Evolutionary conservation across 441 rosid genomes (phyloP), one percentile per base, ranked within the genome.

Genomic region (Adansonia madagascariensis): DNA sequence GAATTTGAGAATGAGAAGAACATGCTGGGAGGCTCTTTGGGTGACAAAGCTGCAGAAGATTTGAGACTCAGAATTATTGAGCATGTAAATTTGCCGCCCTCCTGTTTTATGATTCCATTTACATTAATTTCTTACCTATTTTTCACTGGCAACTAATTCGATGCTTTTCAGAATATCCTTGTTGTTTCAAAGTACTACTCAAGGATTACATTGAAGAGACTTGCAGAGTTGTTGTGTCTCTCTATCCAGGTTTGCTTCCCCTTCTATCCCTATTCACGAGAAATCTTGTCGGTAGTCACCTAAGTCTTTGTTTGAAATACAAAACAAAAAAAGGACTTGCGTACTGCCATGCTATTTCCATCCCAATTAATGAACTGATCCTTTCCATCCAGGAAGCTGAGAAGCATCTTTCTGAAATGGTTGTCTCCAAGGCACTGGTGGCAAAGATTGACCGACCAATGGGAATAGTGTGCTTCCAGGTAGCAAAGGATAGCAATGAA

Each of bases 351-450:
- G 68, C 61, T 8, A 10, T 59, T 24, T 22, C 14, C 27, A 24
- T 63, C 52, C 11, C 31, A 39, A 74, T 74, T 61, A 64, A 15
- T 74, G 41, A 1, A 39, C 14, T 35, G 11, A n/a, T 53, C 22
- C 8, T 27, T 50, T 67, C 49, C 63, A 49, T 78, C 27, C 84
- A 94, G 99, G 99, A 97, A 86, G 93, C 99, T 18, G 99, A 97
- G 92, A 97, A 92, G 91, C 92, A 94, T 87, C 93, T 97, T 12
- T 97, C 99, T 0, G 99, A 97, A 55, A 97, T 97, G 99, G 99
- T 93, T 1, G 99, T 97, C 67, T 94, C 95, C 64, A 97, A 93
- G 82, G 91, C 97, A 49, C 82, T 94, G 78, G 88, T 92, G 75
- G 97, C 98, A 14, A 97, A 93, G 86, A 94, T 97, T 62, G 97